A percentile compares a stretch with the other conserved stretches of the same genome.
Evolutionary conservation across 1,284 basidiomycete genomes (phyloP).

Genomic region (Thecaphora thlaspeos): DNA sequence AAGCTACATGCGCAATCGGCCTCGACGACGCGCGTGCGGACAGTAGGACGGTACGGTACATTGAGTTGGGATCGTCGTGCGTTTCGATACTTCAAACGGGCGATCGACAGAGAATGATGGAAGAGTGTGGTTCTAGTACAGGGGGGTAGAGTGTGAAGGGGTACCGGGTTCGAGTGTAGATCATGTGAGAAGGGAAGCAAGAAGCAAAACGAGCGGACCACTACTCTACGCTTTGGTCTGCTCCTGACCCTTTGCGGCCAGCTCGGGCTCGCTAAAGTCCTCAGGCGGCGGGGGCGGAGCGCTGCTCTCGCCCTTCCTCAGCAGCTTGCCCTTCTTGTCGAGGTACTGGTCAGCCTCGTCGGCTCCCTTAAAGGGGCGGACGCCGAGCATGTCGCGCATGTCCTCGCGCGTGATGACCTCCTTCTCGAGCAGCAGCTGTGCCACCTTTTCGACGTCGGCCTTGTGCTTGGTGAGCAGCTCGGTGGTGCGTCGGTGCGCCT

Average conservation of each 20-base stretch:
- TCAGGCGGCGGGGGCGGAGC: slow-evolving; percentile 53
- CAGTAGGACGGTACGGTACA: too few relatives aligned
- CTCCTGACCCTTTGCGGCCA: slow-evolving; percentile 18
- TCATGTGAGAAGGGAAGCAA: too few relatives aligned
- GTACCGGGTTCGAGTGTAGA: too few relatives aligned
- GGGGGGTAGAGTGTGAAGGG: too few relatives aligned
- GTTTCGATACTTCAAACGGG: too few relatives aligned
- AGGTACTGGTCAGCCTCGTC: slow-evolving; percentile 62
- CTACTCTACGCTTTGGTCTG: too few relatives aligned
- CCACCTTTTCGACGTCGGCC: slow-evolving; percentile 90
- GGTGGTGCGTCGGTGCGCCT: slow-evolving; percentile 81
- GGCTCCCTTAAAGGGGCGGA: slow-evolving; percentile 74
- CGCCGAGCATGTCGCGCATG: slow-evolving; percentile 81
- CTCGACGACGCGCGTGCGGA: too few relatives aligned
- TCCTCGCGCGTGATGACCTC: slow-evolving; percentile 93
- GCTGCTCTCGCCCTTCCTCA: slow-evolving; percentile 44
- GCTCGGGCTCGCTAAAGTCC: slow-evolving; percentile 34
- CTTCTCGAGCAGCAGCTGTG: slow-evolving; percentile 81
- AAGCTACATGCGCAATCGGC: too few relatives aligned
- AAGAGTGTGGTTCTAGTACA: too few relatives aligned
- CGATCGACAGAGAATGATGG: too few relatives aligned
- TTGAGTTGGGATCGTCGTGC: too few relatives aligned
- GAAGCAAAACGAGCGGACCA: too few relatives aligned
- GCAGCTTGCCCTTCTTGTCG: slow-evolving; percentile 51
- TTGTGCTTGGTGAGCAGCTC: slow-evolving; percentile 78